phyloP scores from a whole-genome alignment of 2,329 filamentous ascomycete genomes.

The Paraconiothyrium brasiliense region DNA sequence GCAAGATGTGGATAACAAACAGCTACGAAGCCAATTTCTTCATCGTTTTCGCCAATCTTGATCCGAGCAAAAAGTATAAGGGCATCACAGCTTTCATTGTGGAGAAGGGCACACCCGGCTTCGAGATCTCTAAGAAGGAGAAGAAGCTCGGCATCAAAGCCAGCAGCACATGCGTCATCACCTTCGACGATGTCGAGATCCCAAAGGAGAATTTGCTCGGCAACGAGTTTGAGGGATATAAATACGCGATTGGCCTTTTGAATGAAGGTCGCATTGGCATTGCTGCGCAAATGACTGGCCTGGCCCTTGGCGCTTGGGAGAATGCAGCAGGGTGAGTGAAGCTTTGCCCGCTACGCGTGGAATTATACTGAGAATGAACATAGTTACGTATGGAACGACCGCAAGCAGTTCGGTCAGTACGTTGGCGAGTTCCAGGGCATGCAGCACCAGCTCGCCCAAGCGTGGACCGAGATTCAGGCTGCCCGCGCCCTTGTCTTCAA shows the following conservation, averaged over 20 bases:
- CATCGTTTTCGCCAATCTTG: constrained; percentile 96
- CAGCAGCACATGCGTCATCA: constrained; percentile 95
- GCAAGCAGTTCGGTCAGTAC: constrained; percentile 92
- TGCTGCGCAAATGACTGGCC: constrained; percentile 97
- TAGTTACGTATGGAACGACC: constrained; percentile 96
- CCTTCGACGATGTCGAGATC: constrained; percentile 94
- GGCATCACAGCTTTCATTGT: constrained; percentile 96
- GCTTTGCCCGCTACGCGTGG: not conserved
- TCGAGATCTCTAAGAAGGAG: constrained; percentile 98
- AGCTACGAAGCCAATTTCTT: constrained; percentile 92
- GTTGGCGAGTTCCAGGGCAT: constrained; percentile 98
- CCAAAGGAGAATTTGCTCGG: constrained; percentile 89
- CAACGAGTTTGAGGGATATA: constrained; percentile 91
- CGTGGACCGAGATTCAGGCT: constrained; percentile 91
- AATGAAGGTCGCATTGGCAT: constrained; percentile 99
- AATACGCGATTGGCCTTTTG: constrained; percentile 92
- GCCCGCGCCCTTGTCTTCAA: constrained; percentile 95
- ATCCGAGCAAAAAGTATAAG: constrained; percentile 92
- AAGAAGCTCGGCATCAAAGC: constrained; percentile 98
- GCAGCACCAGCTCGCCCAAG: constrained; percentile 98
- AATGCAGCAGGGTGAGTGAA: constrained; percentile 80
- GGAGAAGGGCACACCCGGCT: constrained; percentile 87
- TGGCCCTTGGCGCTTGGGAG: constrained; percentile 93
- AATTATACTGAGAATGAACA: constrained; percentile 21
- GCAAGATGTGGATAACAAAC: constrained; percentile 99